Evolutionary conservation across 257 asterid genomes (phyloP), one percentile per base, ranked within the genome.

Genomic region (Lantana camara): DNA sequence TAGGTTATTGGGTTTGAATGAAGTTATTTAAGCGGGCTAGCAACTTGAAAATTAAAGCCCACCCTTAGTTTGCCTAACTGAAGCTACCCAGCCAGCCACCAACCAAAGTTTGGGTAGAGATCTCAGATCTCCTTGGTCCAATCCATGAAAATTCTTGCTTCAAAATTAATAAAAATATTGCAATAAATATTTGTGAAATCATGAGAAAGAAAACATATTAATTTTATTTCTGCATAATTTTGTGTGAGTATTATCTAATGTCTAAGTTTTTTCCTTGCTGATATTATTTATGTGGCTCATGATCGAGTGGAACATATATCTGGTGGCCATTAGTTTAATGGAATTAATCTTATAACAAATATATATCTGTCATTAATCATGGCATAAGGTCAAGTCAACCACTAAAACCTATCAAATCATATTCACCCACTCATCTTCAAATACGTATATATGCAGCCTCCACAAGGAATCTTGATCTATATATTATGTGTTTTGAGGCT

Each of bases 381-480:
- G 50, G n/a, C 42, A 38, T n/a, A 41, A 5, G 10, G 54, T 42
- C 54, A 5, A 16, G 54, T 60, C 54, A 42, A 14, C 2, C 48
- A 58, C 51, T 20, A 20, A 35, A 40, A 58, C 37, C 17, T 3
- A 40, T 59, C 23, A 35, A 37, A 22, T 60, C 15, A n/a, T n/a
- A n/a, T n/a, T n/a, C n/a, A 60, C 53, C 52, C 23, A 41, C 60
- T 30, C 60, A 20, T 24, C 16, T n/a, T n/a, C 20, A 53, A 53
- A 53, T 53, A 60, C 53, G 66, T 15, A 60, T 41, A 14, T 29
- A 21, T 10, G 14, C 0, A n/a, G n/a, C 1, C 9, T 4, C 0
- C 2, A 19, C 11, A 10, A 29, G 44, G 3, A 57, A 35, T 4
- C 22, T 35, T 17, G 63, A 19, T 32, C 7, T 34, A 7, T 15